Conservation (phyloP, 768 basidiomycete species). For the Naematelia aurantialba region DNA sequence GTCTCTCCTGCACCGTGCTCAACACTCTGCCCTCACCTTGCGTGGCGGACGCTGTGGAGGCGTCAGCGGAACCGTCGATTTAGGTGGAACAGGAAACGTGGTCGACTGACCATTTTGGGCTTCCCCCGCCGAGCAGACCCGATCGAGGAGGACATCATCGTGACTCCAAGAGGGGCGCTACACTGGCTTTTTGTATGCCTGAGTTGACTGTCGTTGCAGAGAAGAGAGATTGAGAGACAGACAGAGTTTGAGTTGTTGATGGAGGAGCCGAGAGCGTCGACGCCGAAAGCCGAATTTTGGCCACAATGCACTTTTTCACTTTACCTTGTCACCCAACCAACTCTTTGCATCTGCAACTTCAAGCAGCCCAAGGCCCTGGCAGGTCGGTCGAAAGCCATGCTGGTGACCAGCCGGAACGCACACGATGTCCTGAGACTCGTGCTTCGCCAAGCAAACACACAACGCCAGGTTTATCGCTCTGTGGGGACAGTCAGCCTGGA, state of each 20-base stretch:
- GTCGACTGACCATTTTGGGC: slow-evolving; percentile 31
- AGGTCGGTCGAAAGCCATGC: not conserved
- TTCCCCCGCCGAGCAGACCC: slow-evolving; percentile 36
- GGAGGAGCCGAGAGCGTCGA: not conserved
- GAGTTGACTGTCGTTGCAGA: not conserved
- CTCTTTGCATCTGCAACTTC: not conserved
- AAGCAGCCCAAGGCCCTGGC: no score
- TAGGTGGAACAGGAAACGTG: not conserved
- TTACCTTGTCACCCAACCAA: not conserved
- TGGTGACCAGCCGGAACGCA: slow-evolving; percentile 9
- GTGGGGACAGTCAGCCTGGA: not conserved
- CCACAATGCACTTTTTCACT: not conserved
- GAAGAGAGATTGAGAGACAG: not conserved
- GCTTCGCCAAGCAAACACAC: not conserved
- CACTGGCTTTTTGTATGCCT: no score
- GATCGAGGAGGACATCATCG: slow-evolving; percentile 35
- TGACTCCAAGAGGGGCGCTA: no score
- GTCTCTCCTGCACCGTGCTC: not conserved
- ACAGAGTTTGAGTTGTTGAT: not conserved
- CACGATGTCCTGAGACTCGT: slow-evolving; percentile 19
- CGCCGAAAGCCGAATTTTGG: not conserved
- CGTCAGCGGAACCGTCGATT: slow-evolving; percentile 3
- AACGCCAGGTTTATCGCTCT: not conserved
- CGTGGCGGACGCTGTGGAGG: slow-evolving; percentile 35
- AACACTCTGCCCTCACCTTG: slow-evolving; percentile 19